Percentiles rank a stretch among this genome's conserved stretches.
Conservation (phyloP, 192 early-diverging fungal species). For the Haplosporangium gracile region DNA sequence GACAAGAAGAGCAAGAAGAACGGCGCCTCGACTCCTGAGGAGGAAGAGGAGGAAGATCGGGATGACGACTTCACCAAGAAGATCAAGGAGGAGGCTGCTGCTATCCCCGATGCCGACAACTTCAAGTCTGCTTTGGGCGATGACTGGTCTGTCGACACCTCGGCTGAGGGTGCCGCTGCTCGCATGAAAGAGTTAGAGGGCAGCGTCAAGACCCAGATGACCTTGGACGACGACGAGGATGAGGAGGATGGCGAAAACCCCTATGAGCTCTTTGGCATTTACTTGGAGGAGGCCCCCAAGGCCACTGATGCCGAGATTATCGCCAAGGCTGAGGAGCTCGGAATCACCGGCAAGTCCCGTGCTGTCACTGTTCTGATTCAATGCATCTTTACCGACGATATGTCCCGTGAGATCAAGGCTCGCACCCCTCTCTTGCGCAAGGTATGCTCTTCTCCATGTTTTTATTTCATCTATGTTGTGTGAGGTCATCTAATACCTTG, state of each 20-base stretch:
- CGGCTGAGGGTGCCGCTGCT: slow-evolving; percentile 79
- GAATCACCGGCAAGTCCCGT: slow-evolving; percentile 81
- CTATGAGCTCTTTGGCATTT: slow-evolving; percentile 85
- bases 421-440: slow-evolving; percentile 76
- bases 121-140: slow-evolving; percentile 71
- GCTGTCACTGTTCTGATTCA: slow-evolving; percentile 85
- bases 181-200: slow-evolving; percentile 79
- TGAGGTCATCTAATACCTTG: neutral
- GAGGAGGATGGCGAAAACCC: slow-evolving; percentile 70
- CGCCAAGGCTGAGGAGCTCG: slow-evolving; percentile 82
- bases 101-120: slow-evolving; percentile 65
- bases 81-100: slow-evolving; percentile 78
- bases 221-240: slow-evolving; percentile 70
- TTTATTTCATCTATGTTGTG: slow-evolving; percentile 1
- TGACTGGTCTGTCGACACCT: slow-evolving; percentile 89
- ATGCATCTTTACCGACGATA: slow-evolving; percentile 80
- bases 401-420: slow-evolving; percentile 78
- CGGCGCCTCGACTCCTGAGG: slow-evolving; percentile 54
- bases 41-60: slow-evolving; percentile 64
- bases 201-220: slow-evolving; percentile 57
- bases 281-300: slow-evolving; percentile 70
- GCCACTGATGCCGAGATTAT: slow-evolving; percentile 79
- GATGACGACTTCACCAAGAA: slow-evolving; percentile 78
- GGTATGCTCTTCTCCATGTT: slow-evolving; percentile 29
- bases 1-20: slow-evolving; percentile 64